Base-by-base conservation (phyloP, 768 basidiomycete species). In the Leccinum variicolor region DNA sequence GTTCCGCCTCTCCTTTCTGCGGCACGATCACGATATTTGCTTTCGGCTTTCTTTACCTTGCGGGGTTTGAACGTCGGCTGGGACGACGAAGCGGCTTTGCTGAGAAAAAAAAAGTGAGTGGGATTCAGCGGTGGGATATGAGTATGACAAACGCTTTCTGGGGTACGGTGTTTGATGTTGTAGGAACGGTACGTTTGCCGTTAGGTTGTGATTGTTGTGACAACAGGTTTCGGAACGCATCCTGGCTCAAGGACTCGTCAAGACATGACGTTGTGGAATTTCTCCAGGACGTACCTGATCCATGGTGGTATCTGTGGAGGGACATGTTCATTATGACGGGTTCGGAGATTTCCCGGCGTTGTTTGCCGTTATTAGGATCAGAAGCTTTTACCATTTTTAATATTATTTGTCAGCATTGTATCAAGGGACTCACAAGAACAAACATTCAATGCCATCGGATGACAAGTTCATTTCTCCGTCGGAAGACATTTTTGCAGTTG, bases 11-110 rank as follows among this genome's bases (percentile, higher is more conserved):
- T 76, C 50, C 90, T 79, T 67, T 94, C 90, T 3, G 84, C 77
- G 13, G 91, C 90, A 46, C 90, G 83, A 69, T 94, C 85, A 31
- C 89, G 83, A 65, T 92, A 93, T 59, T 75, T 78, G 17, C 71
- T 66, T 11, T 81, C 81, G 0, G 73, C 59, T 69, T 86, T 86
- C 74, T 86, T 90, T 41, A 92, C 77, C 64, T 87, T 91, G 51
- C 92, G 80, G 11, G 92, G 92, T 65, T 92, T 92, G 72, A 94
- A 94, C 0, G 82, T 79, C 19, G 89, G 83, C 58, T 85, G 75
- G 1, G 82, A 78, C 13, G 82, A 68, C 54, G 79, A 75, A 21
- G 80, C 68, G 4, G 75, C 70, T 68, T 83, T 84, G 55, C 82
- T 83, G 55, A n/a, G 11, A 36, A 36, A 10, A 14, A 19, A 41